phyloP scores from a whole-genome alignment of 371 early-diverging fungal species.

The Syncephalastrum sp. region DNA sequence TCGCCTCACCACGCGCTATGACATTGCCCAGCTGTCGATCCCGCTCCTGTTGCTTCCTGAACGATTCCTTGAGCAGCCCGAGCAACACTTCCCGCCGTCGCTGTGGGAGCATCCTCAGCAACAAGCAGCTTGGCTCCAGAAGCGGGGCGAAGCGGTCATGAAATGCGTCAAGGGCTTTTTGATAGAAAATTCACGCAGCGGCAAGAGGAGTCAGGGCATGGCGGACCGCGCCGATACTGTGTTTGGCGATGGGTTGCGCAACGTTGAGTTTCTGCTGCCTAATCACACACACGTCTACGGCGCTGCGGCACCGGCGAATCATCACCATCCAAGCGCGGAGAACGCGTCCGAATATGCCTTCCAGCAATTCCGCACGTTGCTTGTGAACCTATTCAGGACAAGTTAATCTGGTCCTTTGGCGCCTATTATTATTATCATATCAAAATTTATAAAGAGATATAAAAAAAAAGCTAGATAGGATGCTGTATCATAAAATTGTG shows the following conservation, averaged over 20 bases:
- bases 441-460: not conserved
- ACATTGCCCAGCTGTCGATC: slow-evolving; percentile 64
- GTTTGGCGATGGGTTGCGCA: slow-evolving; percentile 36
- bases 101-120: slow-evolving; percentile 23
- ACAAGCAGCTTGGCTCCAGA: slow-evolving; percentile 33
- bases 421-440: not conserved
- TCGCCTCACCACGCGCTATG: slow-evolving; percentile 62
- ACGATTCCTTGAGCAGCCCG: slow-evolving; percentile 41
- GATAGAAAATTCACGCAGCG: slow-evolving; percentile 52
- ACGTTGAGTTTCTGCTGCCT: slow-evolving; percentile 47
- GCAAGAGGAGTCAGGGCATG: slow-evolving; percentile 36
- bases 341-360: slow-evolving; percentile 30
- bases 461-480: slow-evolving; percentile 1
- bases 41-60: slow-evolving; percentile 68
- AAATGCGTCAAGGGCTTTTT: slow-evolving; percentile 65
- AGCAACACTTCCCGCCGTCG: slow-evolving; percentile 13
- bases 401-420: slow-evolving; percentile 16
- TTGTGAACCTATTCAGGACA: slow-evolving; percentile 39
- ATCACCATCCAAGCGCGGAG: slow-evolving; percentile 11
- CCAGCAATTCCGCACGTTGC: slow-evolving; percentile 37
- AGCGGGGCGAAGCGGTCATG: slow-evolving; percentile 59
- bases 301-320: slow-evolving; percentile 1
- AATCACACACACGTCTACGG: slow-evolving; percentile 25
- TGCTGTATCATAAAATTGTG: not conserved
- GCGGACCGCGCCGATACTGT: slow-evolving; percentile 34